Conservation (phyloP, 495 filamentous ascomycete species). For the Pyronema domesticum region DNA sequence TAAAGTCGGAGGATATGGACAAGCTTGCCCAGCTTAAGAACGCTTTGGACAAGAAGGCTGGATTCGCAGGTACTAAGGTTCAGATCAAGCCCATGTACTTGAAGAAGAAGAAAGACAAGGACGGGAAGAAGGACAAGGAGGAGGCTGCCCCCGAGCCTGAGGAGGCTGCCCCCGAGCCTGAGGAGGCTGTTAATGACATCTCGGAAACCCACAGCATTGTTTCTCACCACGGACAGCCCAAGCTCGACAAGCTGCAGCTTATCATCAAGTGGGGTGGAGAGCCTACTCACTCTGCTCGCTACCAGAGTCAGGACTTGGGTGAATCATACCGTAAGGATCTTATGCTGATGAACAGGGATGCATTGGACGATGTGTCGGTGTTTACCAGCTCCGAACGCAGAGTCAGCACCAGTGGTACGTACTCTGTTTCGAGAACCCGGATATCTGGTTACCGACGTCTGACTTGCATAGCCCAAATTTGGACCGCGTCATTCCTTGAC, state of each 20-base stretch:
- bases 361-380: constrained; percentile 73
- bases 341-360: constrained; percentile 78
- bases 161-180: not conserved
- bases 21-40: constrained; percentile 73
- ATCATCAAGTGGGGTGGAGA: constrained; percentile 99
- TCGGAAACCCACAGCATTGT: constrained; percentile 5
- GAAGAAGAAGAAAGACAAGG: constrained; percentile 45
- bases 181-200: not conserved
- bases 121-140: not conserved
- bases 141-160: constrained; percentile 1
- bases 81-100: constrained; percentile 98
- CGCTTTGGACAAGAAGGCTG: constrained; percentile 75
- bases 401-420: constrained; percentile 65
- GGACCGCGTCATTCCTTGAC: constrained; percentile 75
- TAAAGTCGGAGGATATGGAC: constrained; percentile 62
- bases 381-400: constrained; percentile 90
- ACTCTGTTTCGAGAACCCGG: too few relatives aligned
- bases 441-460: not conserved
- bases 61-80: constrained; percentile 89
- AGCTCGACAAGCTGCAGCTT: constrained; percentile 86
- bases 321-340: constrained; percentile 92
- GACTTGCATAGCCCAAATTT: constrained; percentile 58
- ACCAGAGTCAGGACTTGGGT: constrained; percentile 85
- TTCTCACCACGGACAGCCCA: constrained; percentile 43
- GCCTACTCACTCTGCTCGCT: constrained; percentile 89